Conservation (phyloP, 2,329 filamentous ascomycete genomes). For the Tolypocladium capitatum region DNA sequence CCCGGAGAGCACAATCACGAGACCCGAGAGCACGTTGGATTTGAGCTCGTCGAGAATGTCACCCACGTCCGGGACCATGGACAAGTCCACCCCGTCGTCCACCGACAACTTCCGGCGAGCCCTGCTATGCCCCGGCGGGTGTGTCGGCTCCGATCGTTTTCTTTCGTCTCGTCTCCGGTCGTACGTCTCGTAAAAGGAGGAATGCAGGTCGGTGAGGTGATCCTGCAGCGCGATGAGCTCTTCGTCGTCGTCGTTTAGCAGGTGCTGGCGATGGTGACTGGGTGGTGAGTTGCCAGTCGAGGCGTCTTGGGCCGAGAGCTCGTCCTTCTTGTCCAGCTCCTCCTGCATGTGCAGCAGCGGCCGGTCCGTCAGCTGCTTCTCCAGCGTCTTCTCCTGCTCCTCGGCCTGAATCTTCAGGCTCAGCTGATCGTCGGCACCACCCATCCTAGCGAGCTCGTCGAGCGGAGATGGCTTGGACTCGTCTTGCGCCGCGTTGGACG, state of each 20-base stretch:
- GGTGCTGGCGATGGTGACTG: conserved; percentile 47
- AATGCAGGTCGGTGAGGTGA: conserved; percentile 64
- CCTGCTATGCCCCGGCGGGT: conserved; percentile 19
- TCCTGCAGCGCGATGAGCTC: conserved; percentile 68
- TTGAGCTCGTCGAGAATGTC: conserved; percentile 76
- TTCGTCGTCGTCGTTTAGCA: conserved; percentile 77
- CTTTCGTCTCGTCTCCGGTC: conserved; percentile 37
- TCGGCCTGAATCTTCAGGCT: conserved; percentile 63
- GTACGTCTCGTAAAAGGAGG: conserved; percentile 72
- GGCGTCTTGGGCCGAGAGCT: conserved; percentile 12
- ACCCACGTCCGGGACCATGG: conserved; percentile 68
- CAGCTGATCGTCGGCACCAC: conserved; percentile 52
- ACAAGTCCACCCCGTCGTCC: conserved; percentile 31
- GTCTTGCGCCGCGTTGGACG: conserved; percentile 34
- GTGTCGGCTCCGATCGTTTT: conserved; percentile 20
- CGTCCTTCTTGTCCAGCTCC: conserved; percentile 69
- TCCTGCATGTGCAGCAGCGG: conserved; percentile 89
- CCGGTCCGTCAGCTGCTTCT: conserved; percentile 78
- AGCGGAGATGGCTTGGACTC: conserved; percentile 32
- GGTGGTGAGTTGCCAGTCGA: conserved; percentile 14
- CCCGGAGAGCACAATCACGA: conserved; percentile 77
- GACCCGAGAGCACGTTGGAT: conserved; percentile 56
- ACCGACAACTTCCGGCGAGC: conserved; percentile 16
- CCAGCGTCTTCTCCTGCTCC: conserved; percentile 76
- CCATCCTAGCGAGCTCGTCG: conserved; percentile 68